Evolutionary conservation across 495 filamentous ascomycete species (phyloP), one percentile per base, ranked within the genome.

Genomic region (Hypoxylon trugodes): DNA sequence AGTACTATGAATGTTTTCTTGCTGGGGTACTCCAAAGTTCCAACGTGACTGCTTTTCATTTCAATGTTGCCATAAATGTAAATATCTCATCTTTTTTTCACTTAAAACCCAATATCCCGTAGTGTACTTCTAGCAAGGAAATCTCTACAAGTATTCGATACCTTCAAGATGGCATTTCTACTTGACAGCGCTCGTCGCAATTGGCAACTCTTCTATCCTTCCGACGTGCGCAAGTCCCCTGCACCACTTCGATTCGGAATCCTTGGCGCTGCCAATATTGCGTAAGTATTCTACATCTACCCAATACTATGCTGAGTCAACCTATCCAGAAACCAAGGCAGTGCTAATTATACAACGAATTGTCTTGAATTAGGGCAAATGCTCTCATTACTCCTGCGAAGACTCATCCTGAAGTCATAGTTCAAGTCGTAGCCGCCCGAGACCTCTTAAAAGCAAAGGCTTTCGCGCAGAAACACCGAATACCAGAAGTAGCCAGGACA

Each of bases 371-470:
- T 48, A 88, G 86, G 5, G 81, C 83, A 0, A n/a, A 69, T 1
- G 74, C 84, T 7, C 50, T 90, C 8, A 84, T 89, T 30, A 61
- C 49, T n/a, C 84, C 87, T 0, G 84, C 87, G 5, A 80, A 74
- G 46, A 76, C 76, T 5, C 87, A 89, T 61, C 76, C 86, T 0
- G 86, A 86, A 40, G 82, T 87, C 24, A 75, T 86, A 16, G 56
- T 91, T 28, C 76, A 77, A 1, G 82, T 82, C 1, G 79, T 91
- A 0, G 84, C 87, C 4, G 83, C 86, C 4, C 77, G 86, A n/a
- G 81, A 87, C 58, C 61, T 49, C 9, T 69, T 69, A 5, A 82
- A 76, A 50, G 87, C 87, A 0, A 68, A 81, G 43, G 73, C 70
- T 0, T 89, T 81, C 68, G 87, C 87, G 2, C 81, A 83, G 66